These are phyloP conservation scores for Xerocomus nothofagi DNA, from an alignment of 1,284 basidiomycete genomes.

Conservation along the genomic window DNA sequence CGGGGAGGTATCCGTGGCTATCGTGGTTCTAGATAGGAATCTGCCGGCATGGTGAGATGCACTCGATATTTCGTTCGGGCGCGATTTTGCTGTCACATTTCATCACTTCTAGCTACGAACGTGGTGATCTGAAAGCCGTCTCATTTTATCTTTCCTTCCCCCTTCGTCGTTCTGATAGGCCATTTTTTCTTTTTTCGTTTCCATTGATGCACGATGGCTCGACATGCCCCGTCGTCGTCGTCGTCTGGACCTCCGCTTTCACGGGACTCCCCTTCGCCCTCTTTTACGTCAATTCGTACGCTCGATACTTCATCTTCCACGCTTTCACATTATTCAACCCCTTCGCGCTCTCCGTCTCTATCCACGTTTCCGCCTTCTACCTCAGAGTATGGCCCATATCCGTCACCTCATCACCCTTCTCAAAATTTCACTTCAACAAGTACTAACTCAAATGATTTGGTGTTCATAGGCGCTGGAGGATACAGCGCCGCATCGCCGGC, in stretches of 20 bases:
- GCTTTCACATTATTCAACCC: not conserved
- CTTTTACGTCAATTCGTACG: not conserved
- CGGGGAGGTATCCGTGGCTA: not conserved
- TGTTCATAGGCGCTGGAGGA: constrained; percentile 16
- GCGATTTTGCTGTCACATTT: not conserved
- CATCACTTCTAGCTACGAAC: constrained; percentile 11
- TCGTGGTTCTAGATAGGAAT: not conserved
- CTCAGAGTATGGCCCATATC: not conserved
- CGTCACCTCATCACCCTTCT: not conserved
- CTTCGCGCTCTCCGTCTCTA: not conserved
- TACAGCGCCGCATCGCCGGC: constrained; percentile 21
- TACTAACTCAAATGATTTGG: constrained; percentile 14
- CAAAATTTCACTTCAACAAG: not conserved
- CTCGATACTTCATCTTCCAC: constrained; percentile 12
- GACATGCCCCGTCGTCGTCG: not conserved
- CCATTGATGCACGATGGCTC: constrained; percentile 7
- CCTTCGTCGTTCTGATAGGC: constrained; percentile 6
- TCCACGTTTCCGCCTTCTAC: not conserved
- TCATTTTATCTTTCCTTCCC: not conserved
- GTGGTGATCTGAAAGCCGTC: not conserved
- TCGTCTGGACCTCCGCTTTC: constrained; percentile 1
- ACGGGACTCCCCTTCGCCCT: constrained; percentile 2
- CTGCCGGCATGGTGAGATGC: not conserved
- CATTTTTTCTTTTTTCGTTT: not conserved
- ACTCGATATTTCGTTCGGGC: not conserved